phyloP scores from a whole-genome alignment of 1,284 basidiomycete genomes.

The Cryptococcus sp. region DNA sequence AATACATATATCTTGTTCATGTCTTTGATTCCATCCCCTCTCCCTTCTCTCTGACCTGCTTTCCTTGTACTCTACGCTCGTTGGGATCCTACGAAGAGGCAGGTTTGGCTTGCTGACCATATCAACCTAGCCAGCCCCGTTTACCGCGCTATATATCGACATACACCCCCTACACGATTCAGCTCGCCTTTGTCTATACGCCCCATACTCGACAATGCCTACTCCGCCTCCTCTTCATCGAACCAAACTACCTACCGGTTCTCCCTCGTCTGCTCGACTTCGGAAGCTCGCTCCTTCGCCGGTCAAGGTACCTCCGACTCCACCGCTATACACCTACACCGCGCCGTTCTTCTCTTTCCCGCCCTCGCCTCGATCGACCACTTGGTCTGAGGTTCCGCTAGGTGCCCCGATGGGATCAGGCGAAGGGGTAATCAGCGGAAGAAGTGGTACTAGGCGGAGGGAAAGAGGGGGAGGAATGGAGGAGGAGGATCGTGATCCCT shows the following conservation, averaged over 20 bases:
- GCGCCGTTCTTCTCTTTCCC: background rate
- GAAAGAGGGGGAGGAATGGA: background rate
- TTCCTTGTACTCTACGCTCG: no score
- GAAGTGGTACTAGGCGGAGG: no score
- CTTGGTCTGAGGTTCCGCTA: background rate
- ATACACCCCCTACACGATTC: no score
- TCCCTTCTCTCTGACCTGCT: no score
- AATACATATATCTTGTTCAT: no score
- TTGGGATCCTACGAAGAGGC: no score
- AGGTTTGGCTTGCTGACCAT: background rate
- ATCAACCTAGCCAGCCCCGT: background rate
- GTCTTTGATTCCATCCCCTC: no score
- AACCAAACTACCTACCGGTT: slow-evolving; percentile 9
- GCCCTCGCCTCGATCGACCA: background rate
- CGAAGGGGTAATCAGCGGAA: no score
- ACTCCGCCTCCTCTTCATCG: slow-evolving; percentile 5
- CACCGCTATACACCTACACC: slow-evolving; percentile 5
- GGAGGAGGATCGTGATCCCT: slow-evolving; percentile 2
- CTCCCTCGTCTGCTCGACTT: slow-evolving; percentile 23
- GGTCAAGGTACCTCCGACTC: slow-evolving; percentile 19
- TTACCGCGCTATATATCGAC: background rate
- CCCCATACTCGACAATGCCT: no score
- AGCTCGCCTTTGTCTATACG: no score
- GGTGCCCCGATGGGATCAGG: no score
- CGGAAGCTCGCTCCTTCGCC: slow-evolving; percentile 24